Conservation (phyloP, 2,329 filamentous ascomycete genomes). For the Venturia carpophila region DNA sequence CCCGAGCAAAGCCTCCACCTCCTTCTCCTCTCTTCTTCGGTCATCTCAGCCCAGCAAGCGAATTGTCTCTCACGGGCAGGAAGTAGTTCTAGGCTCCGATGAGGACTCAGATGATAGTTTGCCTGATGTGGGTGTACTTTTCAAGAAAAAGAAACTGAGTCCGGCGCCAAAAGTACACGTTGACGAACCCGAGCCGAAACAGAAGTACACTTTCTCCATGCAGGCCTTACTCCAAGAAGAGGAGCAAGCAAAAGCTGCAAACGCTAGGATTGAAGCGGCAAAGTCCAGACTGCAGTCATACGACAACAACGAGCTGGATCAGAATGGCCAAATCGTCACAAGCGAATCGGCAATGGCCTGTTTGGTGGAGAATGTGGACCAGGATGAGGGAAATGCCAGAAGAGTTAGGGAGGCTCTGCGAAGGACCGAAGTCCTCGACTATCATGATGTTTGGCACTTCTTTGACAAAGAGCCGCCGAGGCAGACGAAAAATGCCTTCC, state of each 20-base stretch:
- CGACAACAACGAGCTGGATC: not conserved
- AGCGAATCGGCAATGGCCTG: slow-evolving; percentile 3
- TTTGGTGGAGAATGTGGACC: not conserved
- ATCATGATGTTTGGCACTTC: slow-evolving; percentile 50
- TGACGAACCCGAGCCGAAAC: slow-evolving; percentile 36
- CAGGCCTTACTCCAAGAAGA: slow-evolving; percentile 44
- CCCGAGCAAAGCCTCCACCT: not conserved
- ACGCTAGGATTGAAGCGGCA: slow-evolving; percentile 12
- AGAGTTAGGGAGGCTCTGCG: slow-evolving; percentile 50
- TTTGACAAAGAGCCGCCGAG: slow-evolving; percentile 35
- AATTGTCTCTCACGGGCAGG: slow-evolving; percentile 43
- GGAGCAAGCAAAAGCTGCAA: slow-evolving; percentile 12
- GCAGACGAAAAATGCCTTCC: slow-evolving; percentile 24
- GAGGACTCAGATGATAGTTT: slow-evolving; percentile 29
- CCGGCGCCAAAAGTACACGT: slow-evolving; percentile 21
- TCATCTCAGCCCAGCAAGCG: slow-evolving; percentile 28
- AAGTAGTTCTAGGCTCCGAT: slow-evolving; percentile 42
- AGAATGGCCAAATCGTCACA: not conserved
- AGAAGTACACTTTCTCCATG: slow-evolving; percentile 51
- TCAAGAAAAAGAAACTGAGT: slow-evolving; percentile 27
- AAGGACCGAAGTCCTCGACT: slow-evolving; percentile 51
- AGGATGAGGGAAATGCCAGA: slow-evolving; percentile 34
- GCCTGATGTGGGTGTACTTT: slow-evolving; percentile 27
- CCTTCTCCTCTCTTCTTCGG: slow-evolving; percentile 24
- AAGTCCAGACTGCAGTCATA: slow-evolving; percentile 1